Conservation (phyloP, 345 rosid genomes). For the Arabidopsis arenosa region DNA sequence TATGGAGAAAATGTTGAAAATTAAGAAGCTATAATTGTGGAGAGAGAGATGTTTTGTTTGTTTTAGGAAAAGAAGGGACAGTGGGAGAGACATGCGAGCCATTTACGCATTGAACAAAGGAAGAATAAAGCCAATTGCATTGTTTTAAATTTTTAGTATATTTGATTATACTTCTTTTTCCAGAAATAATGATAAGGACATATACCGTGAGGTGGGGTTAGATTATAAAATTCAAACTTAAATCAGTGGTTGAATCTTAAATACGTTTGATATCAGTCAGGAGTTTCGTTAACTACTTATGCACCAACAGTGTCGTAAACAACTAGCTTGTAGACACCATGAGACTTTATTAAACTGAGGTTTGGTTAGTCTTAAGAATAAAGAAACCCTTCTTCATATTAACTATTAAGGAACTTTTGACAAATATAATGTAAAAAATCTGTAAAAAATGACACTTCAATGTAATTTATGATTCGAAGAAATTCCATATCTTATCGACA, state of each 20-base stretch:
- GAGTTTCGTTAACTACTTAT: slow-evolving; percentile 23
- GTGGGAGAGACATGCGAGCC: slow-evolving; percentile 41
- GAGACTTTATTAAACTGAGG: neutral
- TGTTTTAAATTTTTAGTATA: neutral
- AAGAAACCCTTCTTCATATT: too few relatives aligned
- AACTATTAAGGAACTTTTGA: too few relatives aligned
- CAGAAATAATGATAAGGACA: neutral
- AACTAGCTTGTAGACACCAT: slow-evolving; percentile 3
- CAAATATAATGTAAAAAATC: too few relatives aligned
- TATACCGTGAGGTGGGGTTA: slow-evolving; percentile 22
- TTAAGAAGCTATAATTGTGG: slow-evolving; percentile 1
- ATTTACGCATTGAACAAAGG: slow-evolving; percentile 45
- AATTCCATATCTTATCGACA: too few relatives aligned
- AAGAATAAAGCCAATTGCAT: slow-evolving; percentile 29
- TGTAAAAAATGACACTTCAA: too few relatives aligned
- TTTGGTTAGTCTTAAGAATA: too few relatives aligned
- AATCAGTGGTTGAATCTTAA: slow-evolving; percentile 29
- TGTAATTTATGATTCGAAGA: too few relatives aligned
- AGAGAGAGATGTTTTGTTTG: slow-evolving; percentile 31
- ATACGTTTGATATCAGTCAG: slow-evolving; percentile 33
- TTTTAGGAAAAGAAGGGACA: slow-evolving; percentile 28
- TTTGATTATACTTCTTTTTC: slow-evolving; percentile 5
- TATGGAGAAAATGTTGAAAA: neutral
- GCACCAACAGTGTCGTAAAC: slow-evolving; percentile 20
- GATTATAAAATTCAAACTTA: slow-evolving; percentile 15